Evolutionary conservation across 2,329 filamentous ascomycete species (phyloP).

Genomic region (Elsinoe ampelina): DNA sequence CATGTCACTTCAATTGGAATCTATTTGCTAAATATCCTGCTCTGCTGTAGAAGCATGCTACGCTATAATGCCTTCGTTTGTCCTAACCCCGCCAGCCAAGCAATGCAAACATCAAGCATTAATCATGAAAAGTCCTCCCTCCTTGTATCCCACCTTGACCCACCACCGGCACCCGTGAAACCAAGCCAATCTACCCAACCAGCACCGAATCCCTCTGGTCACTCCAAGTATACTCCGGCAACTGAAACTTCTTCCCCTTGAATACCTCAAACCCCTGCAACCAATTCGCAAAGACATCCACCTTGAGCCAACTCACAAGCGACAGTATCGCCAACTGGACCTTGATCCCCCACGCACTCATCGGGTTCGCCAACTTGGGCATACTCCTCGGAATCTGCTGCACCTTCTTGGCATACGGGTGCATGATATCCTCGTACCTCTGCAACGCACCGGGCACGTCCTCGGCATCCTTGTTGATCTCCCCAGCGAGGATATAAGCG

Average conservation of each 20-base stretch:
- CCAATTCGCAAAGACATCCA: slow-evolving; percentile 9
- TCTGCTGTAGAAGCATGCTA: neutral
- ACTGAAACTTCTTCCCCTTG: slow-evolving; percentile 3
- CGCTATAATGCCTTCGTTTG: neutral
- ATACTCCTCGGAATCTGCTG: slow-evolving; percentile 6
- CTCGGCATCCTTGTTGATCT: slow-evolving; percentile 15
- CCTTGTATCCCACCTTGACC: neutral
- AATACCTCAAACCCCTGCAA: neutral
- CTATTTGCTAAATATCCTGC: neutral
- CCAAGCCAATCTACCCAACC: neutral
- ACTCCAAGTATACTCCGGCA: slow-evolving; percentile 2
- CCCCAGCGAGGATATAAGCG: slow-evolving; percentile 22
- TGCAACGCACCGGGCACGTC: slow-evolving; percentile 6
- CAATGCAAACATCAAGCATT: slow-evolving; percentile 7
- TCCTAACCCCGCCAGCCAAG: neutral
- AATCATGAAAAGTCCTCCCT: neutral
- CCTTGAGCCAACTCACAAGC: neutral
- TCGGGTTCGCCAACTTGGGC: slow-evolving; percentile 7
- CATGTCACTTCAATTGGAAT: neutral
- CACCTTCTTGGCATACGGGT: slow-evolving; percentile 9
- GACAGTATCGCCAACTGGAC: slow-evolving; percentile 1
- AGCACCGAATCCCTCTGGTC: neutral
- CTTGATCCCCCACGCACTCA: slow-evolving; percentile 6
- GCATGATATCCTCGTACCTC: slow-evolving; percentile 10
- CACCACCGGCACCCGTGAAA: too few species aligned